Evolutionary conservation across 257 asterid species (phyloP).

Genomic region (Anisodus tanguticus): DNA sequence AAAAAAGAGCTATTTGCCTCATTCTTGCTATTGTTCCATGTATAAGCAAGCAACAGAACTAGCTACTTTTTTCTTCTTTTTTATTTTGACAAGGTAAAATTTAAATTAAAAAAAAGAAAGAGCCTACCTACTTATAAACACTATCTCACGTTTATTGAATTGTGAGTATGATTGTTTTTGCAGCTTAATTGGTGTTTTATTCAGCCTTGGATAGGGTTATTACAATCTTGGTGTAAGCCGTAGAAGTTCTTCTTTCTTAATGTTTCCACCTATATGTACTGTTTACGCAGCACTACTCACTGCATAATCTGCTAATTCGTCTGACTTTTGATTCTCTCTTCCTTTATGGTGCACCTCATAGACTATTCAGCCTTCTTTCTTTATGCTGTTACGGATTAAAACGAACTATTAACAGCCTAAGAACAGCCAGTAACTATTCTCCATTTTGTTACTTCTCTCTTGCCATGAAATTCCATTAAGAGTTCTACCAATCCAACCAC

Average conservation of each 20-base stretch:
- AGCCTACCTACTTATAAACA: not conserved
- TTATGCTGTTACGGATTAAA: not conserved
- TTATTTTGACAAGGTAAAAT: too few species aligned
- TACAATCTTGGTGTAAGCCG: not conserved
- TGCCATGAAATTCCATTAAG: not conserved
- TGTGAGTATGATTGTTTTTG: not conserved
- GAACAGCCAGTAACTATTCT: not conserved
- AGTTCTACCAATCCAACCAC: not conserved
- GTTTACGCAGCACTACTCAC: not conserved
- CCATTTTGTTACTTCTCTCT: not conserved
- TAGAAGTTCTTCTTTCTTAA: not conserved
- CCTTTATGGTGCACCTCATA: not conserved
- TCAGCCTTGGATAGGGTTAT: not conserved
- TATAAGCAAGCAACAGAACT: too few species aligned
- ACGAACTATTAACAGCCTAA: not conserved
- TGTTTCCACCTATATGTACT: not conserved
- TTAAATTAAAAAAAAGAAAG: too few species aligned
- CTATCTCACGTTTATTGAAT: not conserved
- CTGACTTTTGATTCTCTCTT: not conserved
- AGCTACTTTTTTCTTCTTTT: too few species aligned
- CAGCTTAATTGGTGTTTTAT: not conserved
- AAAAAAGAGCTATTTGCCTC: not conserved
- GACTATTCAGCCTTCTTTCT: not conserved
- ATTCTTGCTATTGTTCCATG: not conserved
- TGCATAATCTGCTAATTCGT: not conserved